phyloP scores from a whole-genome alignment of 352 stramenopile genomes.

The Pythium aristosporum region DNA sequence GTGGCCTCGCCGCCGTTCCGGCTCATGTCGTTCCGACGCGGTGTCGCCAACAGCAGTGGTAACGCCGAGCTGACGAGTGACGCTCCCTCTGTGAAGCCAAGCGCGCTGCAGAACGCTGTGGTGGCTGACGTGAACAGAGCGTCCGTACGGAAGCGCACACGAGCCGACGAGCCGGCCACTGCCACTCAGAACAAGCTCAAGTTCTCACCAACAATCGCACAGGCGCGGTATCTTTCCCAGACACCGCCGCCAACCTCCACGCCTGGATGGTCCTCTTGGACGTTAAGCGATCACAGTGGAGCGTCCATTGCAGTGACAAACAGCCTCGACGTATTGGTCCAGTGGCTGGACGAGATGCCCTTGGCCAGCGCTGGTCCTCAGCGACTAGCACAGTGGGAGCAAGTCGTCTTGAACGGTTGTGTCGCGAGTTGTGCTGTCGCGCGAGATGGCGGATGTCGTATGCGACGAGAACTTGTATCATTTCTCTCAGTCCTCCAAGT shows the following conservation, averaged over 20 bases:
- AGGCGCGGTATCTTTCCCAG: background rate
- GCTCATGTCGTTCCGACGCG: constrained; percentile 21
- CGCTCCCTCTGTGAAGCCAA: too few species aligned
- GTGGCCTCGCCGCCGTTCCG: constrained; percentile 8
- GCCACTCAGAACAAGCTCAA: background rate
- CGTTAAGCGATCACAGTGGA: background rate
- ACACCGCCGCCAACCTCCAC: constrained; percentile 2
- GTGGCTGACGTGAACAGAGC: background rate
- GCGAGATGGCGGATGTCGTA: background rate
- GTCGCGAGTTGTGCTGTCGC: background rate
- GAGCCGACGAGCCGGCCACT: background rate
- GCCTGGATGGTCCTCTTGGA: too few species aligned
- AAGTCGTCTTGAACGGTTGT: background rate
- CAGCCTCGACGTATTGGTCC: background rate
- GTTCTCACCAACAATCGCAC: background rate
- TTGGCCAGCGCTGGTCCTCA: background rate
- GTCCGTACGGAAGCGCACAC: background rate
- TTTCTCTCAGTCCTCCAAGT: constrained; percentile 7
- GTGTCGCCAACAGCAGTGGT: background rate
- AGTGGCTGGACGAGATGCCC: constrained; percentile 9
- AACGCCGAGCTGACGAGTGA: too few species aligned
- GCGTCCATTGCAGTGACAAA: background rate
- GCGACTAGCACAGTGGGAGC: constrained; percentile 5
- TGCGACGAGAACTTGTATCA: constrained; percentile 3
- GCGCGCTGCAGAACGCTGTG: too few species aligned